Base-by-base conservation (phyloP, 192 early-diverging fungal genomes). In the Podila minutissima region DNA sequence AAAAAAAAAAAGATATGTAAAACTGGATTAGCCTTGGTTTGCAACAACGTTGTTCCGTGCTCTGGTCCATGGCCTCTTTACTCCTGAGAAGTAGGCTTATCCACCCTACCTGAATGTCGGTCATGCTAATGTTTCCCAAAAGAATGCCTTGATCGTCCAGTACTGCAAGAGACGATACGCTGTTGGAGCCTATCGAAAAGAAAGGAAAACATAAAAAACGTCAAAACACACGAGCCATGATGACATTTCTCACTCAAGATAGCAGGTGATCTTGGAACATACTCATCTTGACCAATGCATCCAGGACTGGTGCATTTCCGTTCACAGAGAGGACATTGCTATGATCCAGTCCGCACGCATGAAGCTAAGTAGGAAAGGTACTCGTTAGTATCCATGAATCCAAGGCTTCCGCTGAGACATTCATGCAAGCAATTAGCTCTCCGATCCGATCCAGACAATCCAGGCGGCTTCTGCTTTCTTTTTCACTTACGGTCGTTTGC, bases 111-210 rank as follows among this genome's bases (percentile, higher is more conserved):
- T 91, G 90, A 67, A 92, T 83, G 77, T 92, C 91, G 5, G 90
- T 85, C 86, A 92, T 90, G 63, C 90, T 91, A 55, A 92, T 86
- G 74, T 91, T 91, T 20, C 90, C 91, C 6, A 91, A 61, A 2
- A 92, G 75, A 10, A 85, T 66, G 3, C 91, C 90, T 69, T 82
- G 84, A 33, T 72, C 71, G 58, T 85, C 84, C 26, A 92, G 57
- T 0, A 92, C 83, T 0, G 89, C 91, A 29, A 91, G 69, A 5
- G 91, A 92, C 0, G 77, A 67, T 8, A 81, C 77, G n/a, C 62
- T 69, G 60, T 81, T 37, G 46, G 72, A 72, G 49, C 77, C 77
- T 81, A 64, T 3, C 7, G 4, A 26, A 68, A 37, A 9, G 11
- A 68, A 59, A 50, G 37, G 22, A 66, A 26, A 33, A 17, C 7